A percentile compares a stretch with the other conserved stretches of the same genome.
phyloP scores from a whole-genome alignment of 495 filamentous ascomycete species.

The Neurospora terricola region DNA sequence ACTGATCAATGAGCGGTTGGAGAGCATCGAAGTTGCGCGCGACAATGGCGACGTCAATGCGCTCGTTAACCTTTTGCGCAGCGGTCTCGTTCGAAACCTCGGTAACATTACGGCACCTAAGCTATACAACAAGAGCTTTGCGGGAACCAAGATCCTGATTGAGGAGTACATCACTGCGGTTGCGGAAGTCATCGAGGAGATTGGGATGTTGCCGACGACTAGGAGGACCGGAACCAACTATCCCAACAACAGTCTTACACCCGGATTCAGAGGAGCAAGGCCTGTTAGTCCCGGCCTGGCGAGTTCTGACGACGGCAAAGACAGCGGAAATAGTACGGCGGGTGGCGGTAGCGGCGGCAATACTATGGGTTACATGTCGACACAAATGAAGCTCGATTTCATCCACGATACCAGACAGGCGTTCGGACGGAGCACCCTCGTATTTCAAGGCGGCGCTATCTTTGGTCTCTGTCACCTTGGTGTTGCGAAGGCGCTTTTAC shows the following conservation, averaged over 20 bases:
- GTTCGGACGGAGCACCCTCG: slow-evolving; percentile 77
- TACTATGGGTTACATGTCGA: slow-evolving; percentile 40
- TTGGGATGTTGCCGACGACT: slow-evolving; percentile 58
- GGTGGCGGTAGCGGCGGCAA: neutral
- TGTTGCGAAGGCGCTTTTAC: slow-evolving; percentile 79
- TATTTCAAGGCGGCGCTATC: slow-evolving; percentile 83
- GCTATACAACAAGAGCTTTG: slow-evolving; percentile 76
- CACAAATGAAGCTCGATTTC: slow-evolving; percentile 78
- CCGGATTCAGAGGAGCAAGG: neutral
- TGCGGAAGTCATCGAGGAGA: slow-evolving; percentile 66
- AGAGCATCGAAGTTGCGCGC: slow-evolving; percentile 61
- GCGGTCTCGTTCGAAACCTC: slow-evolving; percentile 80
- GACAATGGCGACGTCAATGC: slow-evolving; percentile 65
- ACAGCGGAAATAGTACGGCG: neutral
- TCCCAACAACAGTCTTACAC: neutral
- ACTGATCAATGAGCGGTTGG: slow-evolving; percentile 69
- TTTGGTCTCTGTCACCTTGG: slow-evolving; percentile 90
- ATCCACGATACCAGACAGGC: slow-evolving; percentile 85
- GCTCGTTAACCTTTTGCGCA: slow-evolving; percentile 70
- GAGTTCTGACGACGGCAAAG: slow-evolving; percentile 5
- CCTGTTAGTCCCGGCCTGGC: neutral
- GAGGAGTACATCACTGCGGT: slow-evolving; percentile 86
- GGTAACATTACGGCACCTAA: slow-evolving; percentile 82
- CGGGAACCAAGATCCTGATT: slow-evolving; percentile 81
- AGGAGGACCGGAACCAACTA: slow-evolving; percentile 4